Percentiles rank a stretch among this genome's conserved stretches.
phyloP scores from a whole-genome alignment of 2,329 filamentous ascomycete genomes.

The Sclerotinia glacialis region DNA sequence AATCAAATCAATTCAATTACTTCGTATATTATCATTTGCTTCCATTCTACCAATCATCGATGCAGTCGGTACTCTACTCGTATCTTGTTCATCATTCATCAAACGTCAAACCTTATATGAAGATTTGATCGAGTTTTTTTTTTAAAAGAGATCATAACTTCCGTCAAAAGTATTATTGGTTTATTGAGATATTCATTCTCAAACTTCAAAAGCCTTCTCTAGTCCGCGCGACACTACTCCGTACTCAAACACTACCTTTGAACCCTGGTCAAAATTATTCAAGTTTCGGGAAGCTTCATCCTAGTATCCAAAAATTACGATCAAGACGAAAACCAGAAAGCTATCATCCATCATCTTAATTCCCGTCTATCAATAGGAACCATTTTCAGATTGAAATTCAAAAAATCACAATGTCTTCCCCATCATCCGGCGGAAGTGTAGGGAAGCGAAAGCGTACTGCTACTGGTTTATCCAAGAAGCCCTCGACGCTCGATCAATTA shows the following conservation, averaged over 20 bases:
- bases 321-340: constrained; percentile 6
- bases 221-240: neutral
- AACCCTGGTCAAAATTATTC: constrained; percentile 18
- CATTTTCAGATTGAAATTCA: neutral
- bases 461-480: constrained; percentile 49
- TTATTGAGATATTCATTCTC: neutral
- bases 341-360: neutral
- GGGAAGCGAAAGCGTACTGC: constrained; percentile 79
- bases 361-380: constrained; percentile 2
- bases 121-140: neutral
- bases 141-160: neutral
- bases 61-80: neutral
- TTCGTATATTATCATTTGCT: neutral
- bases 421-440: constrained; percentile 38
- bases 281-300: constrained; percentile 6
- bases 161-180: neutral
- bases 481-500: constrained; percentile 54
- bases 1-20: neutral
- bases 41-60: neutral
- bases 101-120: constrained; percentile 5
- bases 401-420: constrained; percentile 38
- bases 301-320: neutral
- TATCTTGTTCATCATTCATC: constrained; percentile 2
- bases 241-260: neutral
- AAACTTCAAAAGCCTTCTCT: neutral